These are phyloP conservation scores for Clarireedia homoeocarpa DNA, from an alignment of 2,329 filamentous ascomycete species.

Conservation along the genomic window DNA sequence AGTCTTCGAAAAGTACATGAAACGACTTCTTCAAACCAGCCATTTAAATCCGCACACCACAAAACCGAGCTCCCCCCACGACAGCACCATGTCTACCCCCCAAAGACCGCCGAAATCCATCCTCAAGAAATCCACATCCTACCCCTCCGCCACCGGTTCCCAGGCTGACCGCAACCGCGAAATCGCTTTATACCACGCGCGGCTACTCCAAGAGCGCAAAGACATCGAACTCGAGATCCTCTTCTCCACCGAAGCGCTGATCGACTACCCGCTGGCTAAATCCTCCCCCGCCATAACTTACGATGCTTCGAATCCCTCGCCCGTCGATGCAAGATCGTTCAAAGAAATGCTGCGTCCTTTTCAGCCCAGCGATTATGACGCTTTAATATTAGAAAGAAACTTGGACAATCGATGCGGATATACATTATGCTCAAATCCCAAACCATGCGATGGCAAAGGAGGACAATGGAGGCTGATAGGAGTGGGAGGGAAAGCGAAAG, in stretches of 20 bases:
- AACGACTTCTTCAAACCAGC: not conserved
- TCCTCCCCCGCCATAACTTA: constrained; percentile 32
- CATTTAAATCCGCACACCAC: not conserved
- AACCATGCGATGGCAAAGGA: constrained; percentile 45
- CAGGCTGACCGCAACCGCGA: constrained; percentile 43
- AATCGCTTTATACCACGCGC: constrained; percentile 74
- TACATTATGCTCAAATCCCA: constrained; percentile 63
- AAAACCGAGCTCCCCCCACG: not conserved
- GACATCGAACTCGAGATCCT: constrained; percentile 69
- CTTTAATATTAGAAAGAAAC: constrained; percentile 82
- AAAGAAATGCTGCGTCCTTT: constrained; percentile 62
- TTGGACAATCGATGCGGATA: constrained; percentile 79
- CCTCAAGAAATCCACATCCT: constrained; percentile 49
- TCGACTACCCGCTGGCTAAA: constrained; percentile 33
- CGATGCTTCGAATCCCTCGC: constrained; percentile 44
- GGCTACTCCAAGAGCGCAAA: constrained; percentile 74
- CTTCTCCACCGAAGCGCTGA: constrained; percentile 55
- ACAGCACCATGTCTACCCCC: constrained; percentile 21
- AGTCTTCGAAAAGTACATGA: not conserved
- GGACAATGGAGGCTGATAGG: constrained; percentile 62
- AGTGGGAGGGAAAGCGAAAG: constrained; percentile 40
- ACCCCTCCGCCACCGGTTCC: constrained; percentile 34
- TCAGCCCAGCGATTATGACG: constrained; percentile 83
- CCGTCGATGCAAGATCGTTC: constrained; percentile 57
- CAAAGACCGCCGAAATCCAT: constrained; percentile 42